Conservation (phyloP, 495 filamentous ascomycete genomes). For the Podospora pseudocomata region DNA sequence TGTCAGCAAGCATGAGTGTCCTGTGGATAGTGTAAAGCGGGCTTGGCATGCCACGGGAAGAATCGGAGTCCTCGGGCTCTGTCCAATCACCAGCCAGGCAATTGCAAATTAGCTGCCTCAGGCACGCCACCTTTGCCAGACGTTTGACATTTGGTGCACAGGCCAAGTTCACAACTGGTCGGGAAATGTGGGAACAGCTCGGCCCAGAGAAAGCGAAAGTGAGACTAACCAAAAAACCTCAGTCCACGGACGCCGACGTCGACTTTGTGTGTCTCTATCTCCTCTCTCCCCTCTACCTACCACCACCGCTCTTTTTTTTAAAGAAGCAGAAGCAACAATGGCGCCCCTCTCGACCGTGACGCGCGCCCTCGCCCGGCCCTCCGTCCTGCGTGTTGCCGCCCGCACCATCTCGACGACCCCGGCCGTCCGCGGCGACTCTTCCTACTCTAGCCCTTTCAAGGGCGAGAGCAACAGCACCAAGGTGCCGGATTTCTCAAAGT, state of each 20-base stretch:
- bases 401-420: constrained; percentile 48
- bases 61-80: constrained; percentile 16
- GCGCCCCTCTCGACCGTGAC: constrained; percentile 46
- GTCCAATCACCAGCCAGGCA: constrained; percentile 30
- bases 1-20: constrained; percentile 1
- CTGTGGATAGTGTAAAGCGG: background rate
- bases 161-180: constrained; percentile 10
- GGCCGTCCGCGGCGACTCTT: constrained; percentile 33
- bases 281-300: constrained; percentile 4
- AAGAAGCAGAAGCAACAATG: constrained; percentile 30
- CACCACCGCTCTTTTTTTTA: constrained; percentile 1
- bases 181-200: constrained; percentile 37
- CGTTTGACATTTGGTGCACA: background rate
- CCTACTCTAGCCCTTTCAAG: constrained; percentile 57
- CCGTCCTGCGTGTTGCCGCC: constrained; percentile 33
- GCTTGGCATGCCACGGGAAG: constrained; percentile 23
- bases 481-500: constrained; percentile 88
- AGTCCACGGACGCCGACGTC: constrained; percentile 13
- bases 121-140: constrained; percentile 22
- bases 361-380: constrained; percentile 45
- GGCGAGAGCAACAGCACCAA: constrained; percentile 56
- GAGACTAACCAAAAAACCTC: constrained; percentile 8
- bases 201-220: constrained; percentile 30
- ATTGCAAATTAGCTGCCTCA: constrained; percentile 30
- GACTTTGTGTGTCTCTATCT: background rate